These are phyloP conservation scores for Leptographium flavum DNA, from an alignment of 2,329 filamentous ascomycete genomes.

Conservation along the genomic window DNA sequence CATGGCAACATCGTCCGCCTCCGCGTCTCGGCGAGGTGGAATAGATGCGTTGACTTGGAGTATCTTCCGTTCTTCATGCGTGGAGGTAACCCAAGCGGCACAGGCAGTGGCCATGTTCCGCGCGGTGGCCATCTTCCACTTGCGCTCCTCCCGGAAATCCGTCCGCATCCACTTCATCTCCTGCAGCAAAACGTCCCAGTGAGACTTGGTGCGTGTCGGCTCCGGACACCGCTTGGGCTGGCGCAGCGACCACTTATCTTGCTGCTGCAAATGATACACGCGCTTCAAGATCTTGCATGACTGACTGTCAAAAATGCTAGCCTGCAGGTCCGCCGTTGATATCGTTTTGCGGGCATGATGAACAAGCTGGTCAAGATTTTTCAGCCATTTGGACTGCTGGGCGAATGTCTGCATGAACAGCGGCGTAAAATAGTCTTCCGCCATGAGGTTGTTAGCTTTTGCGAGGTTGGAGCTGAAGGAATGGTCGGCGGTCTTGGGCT, in stretches of 20 bases:
- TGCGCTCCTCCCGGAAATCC: slow-evolving; percentile 85
- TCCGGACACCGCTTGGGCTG: slow-evolving; percentile 78
- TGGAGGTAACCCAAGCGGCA: slow-evolving; percentile 62
- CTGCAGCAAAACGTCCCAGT: slow-evolving; percentile 75
- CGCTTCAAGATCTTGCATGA: slow-evolving; percentile 74
- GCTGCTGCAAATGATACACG: slow-evolving; percentile 82
- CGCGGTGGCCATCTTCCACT: slow-evolving; percentile 79
- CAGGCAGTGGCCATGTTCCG: slow-evolving; percentile 71
- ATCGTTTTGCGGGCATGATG: slow-evolving; percentile 79
- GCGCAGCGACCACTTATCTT: slow-evolving; percentile 82
- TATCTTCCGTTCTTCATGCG: slow-evolving; percentile 43
- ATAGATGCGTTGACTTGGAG: slow-evolving; percentile 53
- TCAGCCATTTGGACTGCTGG: slow-evolving; percentile 42
- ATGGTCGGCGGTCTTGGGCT: slow-evolving; percentile 15
- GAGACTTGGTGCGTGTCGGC: slow-evolving; percentile 59
- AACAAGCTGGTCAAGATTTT: slow-evolving; percentile 55
- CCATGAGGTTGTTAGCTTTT: slow-evolving; percentile 30
- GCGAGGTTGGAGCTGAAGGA: slow-evolving; percentile 33
- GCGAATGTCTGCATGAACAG: slow-evolving; percentile 46
- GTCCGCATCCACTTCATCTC: slow-evolving; percentile 98
- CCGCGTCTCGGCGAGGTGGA: slow-evolving; percentile 19
- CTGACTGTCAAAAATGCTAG: slow-evolving; percentile 73
- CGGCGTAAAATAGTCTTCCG: slow-evolving; percentile 51
- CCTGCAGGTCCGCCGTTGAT: slow-evolving; percentile 69
- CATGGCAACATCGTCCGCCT: slow-evolving; percentile 7